Evolutionary conservation across 2,329 filamentous ascomycete genomes (phyloP), one percentile per base, ranked within the genome.

Genomic region (Alternaria gansuensis): DNA sequence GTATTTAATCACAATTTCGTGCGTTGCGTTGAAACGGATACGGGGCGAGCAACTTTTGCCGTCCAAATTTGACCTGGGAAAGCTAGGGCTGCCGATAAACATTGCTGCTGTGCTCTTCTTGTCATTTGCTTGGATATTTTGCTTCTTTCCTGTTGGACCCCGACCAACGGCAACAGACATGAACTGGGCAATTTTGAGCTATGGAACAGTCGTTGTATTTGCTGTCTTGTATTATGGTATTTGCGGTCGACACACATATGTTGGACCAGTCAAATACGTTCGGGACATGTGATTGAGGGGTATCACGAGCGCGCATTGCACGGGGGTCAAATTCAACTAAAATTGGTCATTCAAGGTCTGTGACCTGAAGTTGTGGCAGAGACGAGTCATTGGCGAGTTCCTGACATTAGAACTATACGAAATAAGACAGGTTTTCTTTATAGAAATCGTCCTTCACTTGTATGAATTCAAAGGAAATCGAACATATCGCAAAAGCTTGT

Each of bases 111-210:
- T 82, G 14, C 39, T 70, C 0, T 82, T 80, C 53, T 58, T 82
- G 6, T 29, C 76, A 2, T 76, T 80, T 0, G 58, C 78, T 3
- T 82, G 80, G 51, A 52, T 82, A 2, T 81, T 82, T 50, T 69
- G 72, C 0, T 82, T 82, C 54, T 82, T 82, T 46, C 80, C 81
- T 0, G 49, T 65, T 26, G 54, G 17, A 8, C 64, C 68, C 1
- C 81, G 72, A 78, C 82, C 66, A 74, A 77, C 53, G 64, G 68
- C 44, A 78, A 81, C 63, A 26, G 78, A 73, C 7, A 82, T 83
- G 80, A 82, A 83, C 55, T 83, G 80, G 80, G 76, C 74, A 29
- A 65, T 76, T 24, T 66, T 72, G 3, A 80, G 82, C 65, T 83
- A 79, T 58, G 75, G 77, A 6, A 73, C 68, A 0, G 72, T 80